Base-by-base conservation (phyloP, 345 rosid species). In the Brassica carinata region DNA sequence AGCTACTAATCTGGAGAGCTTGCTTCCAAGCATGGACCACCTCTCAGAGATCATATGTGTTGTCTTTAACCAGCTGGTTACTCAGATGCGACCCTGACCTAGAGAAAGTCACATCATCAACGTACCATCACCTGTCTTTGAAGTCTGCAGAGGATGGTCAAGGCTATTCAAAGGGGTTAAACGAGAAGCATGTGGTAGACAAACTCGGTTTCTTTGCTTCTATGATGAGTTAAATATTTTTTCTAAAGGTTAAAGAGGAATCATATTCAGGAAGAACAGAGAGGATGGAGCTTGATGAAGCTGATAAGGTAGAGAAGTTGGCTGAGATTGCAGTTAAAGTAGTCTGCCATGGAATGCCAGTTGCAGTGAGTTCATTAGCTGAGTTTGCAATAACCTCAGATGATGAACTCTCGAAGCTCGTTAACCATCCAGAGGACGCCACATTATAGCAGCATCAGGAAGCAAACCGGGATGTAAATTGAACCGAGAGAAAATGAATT, bases 331-430 rank as follows among this genome's bases (percentile, higher is more conserved):
- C 89, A 48, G 82, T 88, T 65, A 85, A 88, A 48, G 97, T 93
- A 68, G 85, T 91, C 27, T 95, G 97, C 87, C 98, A 94, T 15
- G 97, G 98, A 62, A 91, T 95, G 96, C 89, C 98, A 2, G 90
- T 90, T 79, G 96, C 98, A 26, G 81, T 87, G 72, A 90, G 86
- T 85, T 90, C 97, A 40, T 83, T 93, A 8, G 83, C 88, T 8
- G 94, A 93, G 79, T 93, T 95, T 69, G 77, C 97, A 0, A 75
- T 81, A 5, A 77, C 82, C 51, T 91, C 92, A 0, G 90, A 94
- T 1, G 90, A 90, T 30, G 93, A 91, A 67, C 90, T 88, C 66
- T 84, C 84, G 0, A 86, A 84, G 78, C 86, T 93, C 61, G 77
- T 91, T 73, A 83, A 78, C 68, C 87, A 85, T 71, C 88, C 88